Conservation (phyloP, 2,329 filamentous ascomycete genomes). For the Clonostachys byssicola region DNA sequence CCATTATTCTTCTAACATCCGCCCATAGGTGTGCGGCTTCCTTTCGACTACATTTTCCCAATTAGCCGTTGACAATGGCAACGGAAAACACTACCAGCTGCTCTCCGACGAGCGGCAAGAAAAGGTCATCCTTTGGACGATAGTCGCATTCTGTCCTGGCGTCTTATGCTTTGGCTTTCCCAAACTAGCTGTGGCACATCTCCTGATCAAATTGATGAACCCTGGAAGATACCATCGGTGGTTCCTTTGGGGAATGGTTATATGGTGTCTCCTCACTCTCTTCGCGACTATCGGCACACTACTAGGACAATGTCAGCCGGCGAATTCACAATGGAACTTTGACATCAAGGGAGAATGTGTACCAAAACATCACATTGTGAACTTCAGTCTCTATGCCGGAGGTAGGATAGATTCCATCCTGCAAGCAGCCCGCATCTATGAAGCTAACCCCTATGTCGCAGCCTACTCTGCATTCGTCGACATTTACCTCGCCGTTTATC, state of each 20-base stretch:
- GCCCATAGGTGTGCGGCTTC: constrained; percentile 6
- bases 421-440: not conserved
- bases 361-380: constrained; percentile 24
- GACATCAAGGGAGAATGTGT: constrained; percentile 25
- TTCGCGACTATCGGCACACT: constrained; percentile 26
- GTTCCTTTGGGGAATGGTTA: constrained; percentile 29
- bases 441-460: constrained; percentile 4
- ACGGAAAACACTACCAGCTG: constrained; percentile 10
- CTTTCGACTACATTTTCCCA: constrained; percentile 9
- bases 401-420: constrained; percentile 15
- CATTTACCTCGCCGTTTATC: constrained; percentile 35
- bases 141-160: constrained; percentile 27
- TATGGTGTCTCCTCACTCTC: constrained; percentile 19
- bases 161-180: constrained; percentile 31
- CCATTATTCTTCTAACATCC: constrained; percentile 1
- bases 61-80: constrained; percentile 9
- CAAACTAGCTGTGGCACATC: constrained; percentile 32
- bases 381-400: constrained; percentile 32
- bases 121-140: constrained; percentile 19
- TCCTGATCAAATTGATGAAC: constrained; percentile 30
- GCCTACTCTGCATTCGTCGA: constrained; percentile 28
- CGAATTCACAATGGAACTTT: constrained; percentile 30
- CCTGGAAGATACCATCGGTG: constrained; percentile 21
- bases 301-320: constrained; percentile 35
- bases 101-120: constrained; percentile 5